Conservation (phyloP, 805 yeast species). For the Metschnikowia bowlesiae region DNA sequence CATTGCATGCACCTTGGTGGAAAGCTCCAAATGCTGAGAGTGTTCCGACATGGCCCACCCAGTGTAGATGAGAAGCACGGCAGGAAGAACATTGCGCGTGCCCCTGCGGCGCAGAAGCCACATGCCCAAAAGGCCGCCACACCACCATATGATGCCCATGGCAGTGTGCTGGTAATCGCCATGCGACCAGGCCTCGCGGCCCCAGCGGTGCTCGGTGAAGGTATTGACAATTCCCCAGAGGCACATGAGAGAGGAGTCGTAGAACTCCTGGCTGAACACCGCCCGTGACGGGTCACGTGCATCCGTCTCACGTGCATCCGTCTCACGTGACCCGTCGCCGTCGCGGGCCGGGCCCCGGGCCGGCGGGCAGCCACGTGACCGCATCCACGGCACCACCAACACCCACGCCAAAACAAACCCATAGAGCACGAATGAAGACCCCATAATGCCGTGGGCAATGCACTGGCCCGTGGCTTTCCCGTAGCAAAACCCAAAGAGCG, state of each 20-base stretch:
- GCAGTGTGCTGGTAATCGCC: constrained; percentile 94
- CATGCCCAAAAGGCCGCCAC: constrained; percentile 84
- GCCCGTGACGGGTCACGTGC: background rate
- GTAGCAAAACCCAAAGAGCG: constrained; percentile 84
- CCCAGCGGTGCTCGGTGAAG: constrained; percentile 97
- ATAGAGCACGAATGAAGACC: constrained; percentile 76
- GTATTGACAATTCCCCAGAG: constrained; percentile 92
- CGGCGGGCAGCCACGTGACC: constrained; percentile 20
- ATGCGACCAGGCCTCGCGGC: constrained; percentile 79
- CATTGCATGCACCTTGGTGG: constrained; percentile 83
- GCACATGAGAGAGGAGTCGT: constrained; percentile 76
- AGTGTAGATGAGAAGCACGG: constrained; percentile 75
- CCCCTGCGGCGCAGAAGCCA: constrained; percentile 57
- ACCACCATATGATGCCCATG: constrained; percentile 97
- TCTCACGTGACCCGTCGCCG: too few relatives aligned
- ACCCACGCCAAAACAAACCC: constrained; percentile 68
- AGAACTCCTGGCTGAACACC: constrained; percentile 68
- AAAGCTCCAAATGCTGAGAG: constrained; percentile 65
- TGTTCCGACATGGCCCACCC: constrained; percentile 96
- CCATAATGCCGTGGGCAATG: constrained; percentile 97
- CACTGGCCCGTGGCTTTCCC: constrained; percentile 87
- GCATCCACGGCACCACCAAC: constrained; percentile 70
- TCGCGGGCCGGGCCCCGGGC: too few relatives aligned
- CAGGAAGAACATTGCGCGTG: constrained; percentile 57
- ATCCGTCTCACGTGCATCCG: background rate